A percentile compares a stretch with the other conserved stretches of the same genome.
Conservation (phyloP, 768 basidiomycete genomes). For the Serendipita indica region DNA sequence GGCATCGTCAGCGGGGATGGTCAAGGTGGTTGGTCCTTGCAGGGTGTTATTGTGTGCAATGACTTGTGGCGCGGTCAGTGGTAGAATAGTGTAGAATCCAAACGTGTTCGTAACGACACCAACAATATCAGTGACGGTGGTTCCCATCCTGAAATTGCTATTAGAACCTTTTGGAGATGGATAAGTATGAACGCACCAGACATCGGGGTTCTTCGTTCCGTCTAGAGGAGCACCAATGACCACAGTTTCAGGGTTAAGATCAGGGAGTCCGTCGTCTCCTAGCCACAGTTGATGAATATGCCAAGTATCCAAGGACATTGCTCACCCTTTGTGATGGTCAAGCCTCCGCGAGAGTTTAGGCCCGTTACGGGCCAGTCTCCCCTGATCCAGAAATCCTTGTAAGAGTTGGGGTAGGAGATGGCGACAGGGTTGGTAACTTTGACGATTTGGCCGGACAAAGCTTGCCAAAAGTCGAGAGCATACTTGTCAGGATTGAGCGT, state of each 20-base stretch:
- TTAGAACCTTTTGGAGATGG: not conserved
- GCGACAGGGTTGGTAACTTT: constrained; percentile 34
- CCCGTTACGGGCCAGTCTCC: constrained; percentile 44
- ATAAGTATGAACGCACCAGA: constrained; percentile 10
- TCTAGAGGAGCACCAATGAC: constrained; percentile 42
- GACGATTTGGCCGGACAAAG: constrained; percentile 44
- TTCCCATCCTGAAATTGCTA: constrained; percentile 27
- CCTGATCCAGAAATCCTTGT: constrained; percentile 40
- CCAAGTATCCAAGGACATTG: not conserved
- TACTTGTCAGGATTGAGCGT: constrained; percentile 35
- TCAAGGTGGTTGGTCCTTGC: constrained; percentile 29
- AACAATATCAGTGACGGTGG: constrained; percentile 33
- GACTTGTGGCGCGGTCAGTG: constrained; percentile 38
- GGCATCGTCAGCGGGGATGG: constrained; percentile 20
- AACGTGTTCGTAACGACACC: constrained; percentile 38
- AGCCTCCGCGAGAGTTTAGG: constrained; percentile 39
- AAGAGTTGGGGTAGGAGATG: constrained; percentile 36
- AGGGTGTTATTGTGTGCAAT: constrained; percentile 25
- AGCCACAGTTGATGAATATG: not conserved
- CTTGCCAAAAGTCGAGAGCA: constrained; percentile 52
- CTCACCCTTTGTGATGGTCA: constrained; percentile 36
- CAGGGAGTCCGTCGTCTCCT: constrained; percentile 38
- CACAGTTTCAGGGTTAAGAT: constrained; percentile 43
- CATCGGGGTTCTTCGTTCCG: constrained; percentile 34
- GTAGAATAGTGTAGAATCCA: constrained; percentile 43